Evolutionary conservation across 768 basidiomycete genomes (phyloP), one percentile per base, ranked within the genome.

Genomic region (Hericium alpestre): DNA sequence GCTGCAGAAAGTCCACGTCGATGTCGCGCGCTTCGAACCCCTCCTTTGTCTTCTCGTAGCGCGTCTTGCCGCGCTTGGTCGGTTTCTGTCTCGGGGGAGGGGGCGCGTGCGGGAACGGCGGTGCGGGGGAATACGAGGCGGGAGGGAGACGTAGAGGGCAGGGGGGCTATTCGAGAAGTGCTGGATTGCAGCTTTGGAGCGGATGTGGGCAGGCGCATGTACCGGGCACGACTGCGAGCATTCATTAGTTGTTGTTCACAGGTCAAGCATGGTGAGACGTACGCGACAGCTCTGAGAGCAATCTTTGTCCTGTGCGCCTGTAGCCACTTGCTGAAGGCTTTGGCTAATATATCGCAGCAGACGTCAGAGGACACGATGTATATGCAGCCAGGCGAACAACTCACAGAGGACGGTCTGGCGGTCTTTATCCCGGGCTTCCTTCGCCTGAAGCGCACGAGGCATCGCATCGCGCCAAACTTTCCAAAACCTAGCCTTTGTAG

Each of bases 271-370:
- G 40, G 6, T 15, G 16, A 55, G 53, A 82, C 89, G 75, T 68
- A 93, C 90, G 87, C 87, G 51, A 90, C 83, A 53, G 90, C 88
- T 67, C 88, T 90, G 43, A 86, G 76, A 41, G 86, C 83, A 43
- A 84, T 76, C 65, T 86, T 89, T 16, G 81, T 82, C 65, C 79
- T 78, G 61, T 88, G 81, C 13, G 74, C 74, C 65, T 83, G 79
- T n/a, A 75, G 62, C 91, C 91, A 93, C 57, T 74, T 81, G 47
- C 77, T 76, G 50, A 90, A 75, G 46, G 66, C 74, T 61, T 70
- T 76, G 56, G 74, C 83, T 89, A 64, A 54, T 52, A 27, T 25
- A 20, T 54, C 37, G 20, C 10, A 11, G 23, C 8, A 51, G 55
- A 61, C 20, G 64, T 64, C 54, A 65, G 32, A 9, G 47, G 52